phyloP scores from a whole-genome alignment of 1,284 basidiomycete genomes.

The Pterulicium gracile region DNA sequence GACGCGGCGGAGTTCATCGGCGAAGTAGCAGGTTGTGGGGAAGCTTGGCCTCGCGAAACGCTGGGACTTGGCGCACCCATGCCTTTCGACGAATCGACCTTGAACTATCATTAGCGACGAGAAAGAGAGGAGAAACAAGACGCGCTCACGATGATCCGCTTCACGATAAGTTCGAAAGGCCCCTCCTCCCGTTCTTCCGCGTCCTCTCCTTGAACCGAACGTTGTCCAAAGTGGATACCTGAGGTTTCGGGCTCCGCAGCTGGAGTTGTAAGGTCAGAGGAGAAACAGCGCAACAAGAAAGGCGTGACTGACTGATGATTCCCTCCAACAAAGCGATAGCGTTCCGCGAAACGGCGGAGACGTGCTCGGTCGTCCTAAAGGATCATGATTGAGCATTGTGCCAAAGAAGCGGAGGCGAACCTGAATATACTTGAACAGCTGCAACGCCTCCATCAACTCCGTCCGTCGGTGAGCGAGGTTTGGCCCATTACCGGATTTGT shows the following conservation, averaged over 20 bases:
- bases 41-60: slow-evolving; percentile 6
- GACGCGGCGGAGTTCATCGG: background rate
- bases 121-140: slow-evolving; percentile 6
- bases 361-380: slow-evolving; percentile 14
- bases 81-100: background rate
- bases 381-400: slow-evolving; percentile 8
- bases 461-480: slow-evolving; percentile 10
- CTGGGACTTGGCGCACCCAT: slow-evolving; percentile 8
- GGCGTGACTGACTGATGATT: slow-evolving; percentile 11
- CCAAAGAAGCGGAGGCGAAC: background rate
- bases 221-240: too few species aligned
- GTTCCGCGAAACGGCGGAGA: slow-evolving; percentile 15
- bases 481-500: slow-evolving; percentile 11
- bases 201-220: background rate
- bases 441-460: slow-evolving; percentile 13
- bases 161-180: slow-evolving; percentile 15
- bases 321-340: slow-evolving; percentile 15
- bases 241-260: slow-evolving; percentile 15
- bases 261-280: background rate
- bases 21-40: background rate
- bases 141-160: slow-evolving; percentile 14
- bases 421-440: slow-evolving; percentile 9
- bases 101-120: slow-evolving; percentile 3
- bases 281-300: background rate
- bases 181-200: slow-evolving; percentile 11